Base-by-base conservation (phyloP, 2,329 filamentous ascomycete genomes). In the Hansfordia pulvinata region DNA sequence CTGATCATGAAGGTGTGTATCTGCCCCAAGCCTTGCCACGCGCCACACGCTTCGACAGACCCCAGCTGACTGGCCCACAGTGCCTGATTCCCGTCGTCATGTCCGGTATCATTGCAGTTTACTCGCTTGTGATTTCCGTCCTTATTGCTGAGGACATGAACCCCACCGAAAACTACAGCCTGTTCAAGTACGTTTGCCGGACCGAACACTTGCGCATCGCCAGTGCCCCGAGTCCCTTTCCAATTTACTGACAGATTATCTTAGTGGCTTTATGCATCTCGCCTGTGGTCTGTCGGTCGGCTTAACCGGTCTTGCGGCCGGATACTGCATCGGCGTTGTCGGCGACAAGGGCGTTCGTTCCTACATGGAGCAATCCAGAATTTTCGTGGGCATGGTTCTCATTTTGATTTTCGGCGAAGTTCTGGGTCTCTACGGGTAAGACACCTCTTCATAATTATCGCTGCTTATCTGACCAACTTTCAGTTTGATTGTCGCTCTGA, bases 391-490 rank as follows among this genome's bases (percentile, higher is more conserved):
- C 54, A 96, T 96, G 90, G 88, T 98, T 24, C 60, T 98, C 44
- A 96, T 96, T 41, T 69, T 96, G 36, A 98, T 98, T 70, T 98
- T 98, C 50, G 90, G 84, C 30, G 90, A 98, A 64, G 90, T 98
- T 11, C 53, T 98, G 50, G 90, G 90, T 53, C 76, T 98, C 17
- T 98, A 98, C 47, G 90, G 90, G 84, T 93, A 65, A 40, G 77
- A 52, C 35, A 4, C 4, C 6, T 10, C 5, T 12, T 12, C 15
- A 10, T 23, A 5, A 23, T 16, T 20, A 15, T 5, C 7, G 10
- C 18, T 16, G 17, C 19, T 20, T 17, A 25, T 11, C 15, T 12
- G 17, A 10, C 18, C 19, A 32, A 38, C 46, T 36, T 10, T 20
- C 41, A 92, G 84, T 23, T 71, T 94, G 39, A 94, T 94, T 49